Base-by-base conservation (phyloP, 805 yeast species). In the Zygosaccharomyces kombuchaensis region DNA sequence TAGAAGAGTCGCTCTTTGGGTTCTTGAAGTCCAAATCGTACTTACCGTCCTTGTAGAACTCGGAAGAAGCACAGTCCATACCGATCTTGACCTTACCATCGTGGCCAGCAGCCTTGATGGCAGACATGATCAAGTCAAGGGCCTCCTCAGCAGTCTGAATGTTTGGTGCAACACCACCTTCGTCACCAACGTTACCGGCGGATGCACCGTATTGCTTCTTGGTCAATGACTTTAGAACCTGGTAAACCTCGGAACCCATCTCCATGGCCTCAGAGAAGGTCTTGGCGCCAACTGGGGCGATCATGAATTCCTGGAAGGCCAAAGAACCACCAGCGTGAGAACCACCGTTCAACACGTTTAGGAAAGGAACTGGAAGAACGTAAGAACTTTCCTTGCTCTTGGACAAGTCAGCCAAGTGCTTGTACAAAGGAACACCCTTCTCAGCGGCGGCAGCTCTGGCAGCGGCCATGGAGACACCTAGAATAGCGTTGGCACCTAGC, bases 101-200 rank as follows among this genome's bases (percentile, higher is more conserved):
- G 85, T 91, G 90, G 69, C 99, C 99, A 62, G 99, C 96, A 61
- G 75, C 72, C 70, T 82, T 87, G 71, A 93, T 91, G 68, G 99
- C 88, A 58, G 73, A 84, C 62, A 81, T 78, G 72, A 91, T 88
- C 72, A 91, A 83, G 78, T 93, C 97, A 59, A 91, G 78, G 63
- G 98, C 99, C 82, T 91, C 98, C 74, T 81, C 87, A 69, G 99
- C 91, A 63, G 96, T 81, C 59, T 84, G 80, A 60, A 93, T 83
- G 74, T 89, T 87, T 74, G 99, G 99, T 66, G 99, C 99, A 78
- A 91, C 96, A 83, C 99, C 99, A 85, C 99, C 99, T 81, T 91
- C 99, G 75, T 91, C 99, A 82, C 99, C 99, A 70, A 91, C 99
- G 78, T 91, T 91, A 77, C 96, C 98, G 66, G 99, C 99, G 55